Evolutionary conservation across 495 filamentous ascomycete genomes (phyloP), one percentile per base, ranked within the genome.

Genomic region (Usnea hakonensis): DNA sequence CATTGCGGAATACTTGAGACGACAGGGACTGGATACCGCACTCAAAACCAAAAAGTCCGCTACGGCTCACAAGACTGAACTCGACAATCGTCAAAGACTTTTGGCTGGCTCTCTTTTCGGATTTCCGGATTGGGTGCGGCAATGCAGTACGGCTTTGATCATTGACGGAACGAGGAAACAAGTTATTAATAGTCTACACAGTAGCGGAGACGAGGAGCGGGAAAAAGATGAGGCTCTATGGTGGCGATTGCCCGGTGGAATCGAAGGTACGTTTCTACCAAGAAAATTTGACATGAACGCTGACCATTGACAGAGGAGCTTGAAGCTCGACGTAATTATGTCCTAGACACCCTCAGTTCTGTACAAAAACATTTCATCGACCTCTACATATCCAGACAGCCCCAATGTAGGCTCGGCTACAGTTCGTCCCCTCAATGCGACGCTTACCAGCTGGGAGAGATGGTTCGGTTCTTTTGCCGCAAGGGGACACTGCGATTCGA

Each of bases 381-480:
- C 16, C 75, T 86, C 0, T 96, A 92, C 72, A 79, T 77, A 6
- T 86, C 83, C 16, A 70, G 73, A 21, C 73, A 81, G 44, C 67
- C 75, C 26, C 79, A 78, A 7, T 96, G 91, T 72, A 85, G 84
- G 59, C 81, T 88, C 0, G 89, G 88, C 43, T 90, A 93, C 69
- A 87, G 86, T 61, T 86, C 86, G 40, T 87, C 83, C 43, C 75
- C 79, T 19, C 82, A 87, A 63, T 96, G 91, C 71, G 91, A 96
- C 72, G 84, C 86, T 7, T 96, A 90, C 71, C 90, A 95, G 67
- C 79, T 95, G 0, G 91, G 91, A 19, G 89, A 95, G 73, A 90
- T 91, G 79, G 74, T 89, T 63, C 87, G 88, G 43, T 96, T 95
- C 71, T 85, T 96, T 32, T 69, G 79, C 6, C 77, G 71, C 32